Evolutionary conservation across 2,329 filamentous ascomycete species (phyloP).

Genomic region (Scedosporium minutisporum): DNA sequence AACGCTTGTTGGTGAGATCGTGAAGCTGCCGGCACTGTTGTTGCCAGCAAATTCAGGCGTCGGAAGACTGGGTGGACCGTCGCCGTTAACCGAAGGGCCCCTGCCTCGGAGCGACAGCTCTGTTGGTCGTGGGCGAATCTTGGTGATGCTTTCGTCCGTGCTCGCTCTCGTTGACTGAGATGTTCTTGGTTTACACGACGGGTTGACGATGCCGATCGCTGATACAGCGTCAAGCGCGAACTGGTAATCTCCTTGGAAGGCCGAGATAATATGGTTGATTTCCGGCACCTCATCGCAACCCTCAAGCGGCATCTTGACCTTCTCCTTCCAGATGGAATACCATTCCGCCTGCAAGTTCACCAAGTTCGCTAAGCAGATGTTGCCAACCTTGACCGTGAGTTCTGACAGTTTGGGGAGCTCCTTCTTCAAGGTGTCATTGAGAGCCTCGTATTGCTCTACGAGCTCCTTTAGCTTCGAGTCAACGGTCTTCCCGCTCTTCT

Average conservation of each 20-base stretch:
- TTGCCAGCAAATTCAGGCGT: constrained; percentile 57
- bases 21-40: constrained; percentile 58
- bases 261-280: constrained; percentile 61
- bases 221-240: constrained; percentile 64
- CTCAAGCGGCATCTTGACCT: constrained; percentile 65
- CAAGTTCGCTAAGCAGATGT: constrained; percentile 73
- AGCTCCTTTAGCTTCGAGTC: constrained; percentile 78
- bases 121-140: constrained; percentile 36
- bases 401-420: constrained; percentile 78
- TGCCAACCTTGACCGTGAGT: constrained; percentile 74
- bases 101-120: constrained; percentile 45
- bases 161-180: constrained; percentile 50
- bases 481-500: constrained; percentile 71
- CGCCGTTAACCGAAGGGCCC: constrained; percentile 52
- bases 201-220: constrained; percentile 70
- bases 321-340: constrained; percentile 76
- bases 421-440: constrained; percentile 89
- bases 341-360: constrained; percentile 76
- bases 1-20: constrained; percentile 43
- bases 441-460: constrained; percentile 78
- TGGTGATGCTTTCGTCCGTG: constrained; percentile 39
- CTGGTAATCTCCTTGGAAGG: constrained; percentile 71
- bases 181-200: constrained; percentile 49
- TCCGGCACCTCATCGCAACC: constrained; percentile 53
- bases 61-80: constrained; percentile 51